Evolutionary conservation across 2,329 filamentous ascomycete genomes (phyloP), one percentile per base, ranked within the genome.

Genomic region (Metarhizium album): DNA sequence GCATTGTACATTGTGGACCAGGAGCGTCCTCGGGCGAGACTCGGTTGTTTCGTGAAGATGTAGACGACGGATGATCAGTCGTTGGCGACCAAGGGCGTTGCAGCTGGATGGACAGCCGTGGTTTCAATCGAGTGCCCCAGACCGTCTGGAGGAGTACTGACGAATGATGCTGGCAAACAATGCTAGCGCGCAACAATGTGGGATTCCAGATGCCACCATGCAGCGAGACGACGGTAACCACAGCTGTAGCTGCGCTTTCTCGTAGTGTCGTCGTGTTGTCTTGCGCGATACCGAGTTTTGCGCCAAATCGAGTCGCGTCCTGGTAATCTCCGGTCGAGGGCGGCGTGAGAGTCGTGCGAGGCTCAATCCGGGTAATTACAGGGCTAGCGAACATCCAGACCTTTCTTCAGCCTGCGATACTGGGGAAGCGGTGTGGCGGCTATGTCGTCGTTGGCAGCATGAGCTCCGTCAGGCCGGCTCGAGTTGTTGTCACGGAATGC

Each of bases 1-100:
- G 71, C 67, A 62, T 70, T 70, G 67, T 79, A 79, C 76, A 80
- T 80, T 69, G 67, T 24, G 40, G 20, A 18, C 40, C 16, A 16
- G 18, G 11, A 3, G 20, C 3, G 20, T 43, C 7, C 40, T 24
- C 40, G 7, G 40, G 7, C 11, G 37, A 43, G 40, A 14, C 20
- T 23, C 6, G 13, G 5, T 16, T 23, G 40, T n/a, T 43, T 7
- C 13, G 18, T n/a, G 7, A 13, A 43, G 13, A 43, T 14, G 14
- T 13, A 5, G 18, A 43, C 40, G 22, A 40, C 7, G n/a, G 6
- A 40, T 18, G 37, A 3, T 37, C n/a, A 3, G 22, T 43, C 40
- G 40, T 43, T 43, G 8, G 40, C 9, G 40, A 18, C 20, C 3
- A 8, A 13, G 20, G 22, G 24, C 14, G 22, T 11, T 22, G 22